phyloP scores from a whole-genome alignment of 108 stramenopile genomes.

The Cylindrotheca closterium region DNA sequence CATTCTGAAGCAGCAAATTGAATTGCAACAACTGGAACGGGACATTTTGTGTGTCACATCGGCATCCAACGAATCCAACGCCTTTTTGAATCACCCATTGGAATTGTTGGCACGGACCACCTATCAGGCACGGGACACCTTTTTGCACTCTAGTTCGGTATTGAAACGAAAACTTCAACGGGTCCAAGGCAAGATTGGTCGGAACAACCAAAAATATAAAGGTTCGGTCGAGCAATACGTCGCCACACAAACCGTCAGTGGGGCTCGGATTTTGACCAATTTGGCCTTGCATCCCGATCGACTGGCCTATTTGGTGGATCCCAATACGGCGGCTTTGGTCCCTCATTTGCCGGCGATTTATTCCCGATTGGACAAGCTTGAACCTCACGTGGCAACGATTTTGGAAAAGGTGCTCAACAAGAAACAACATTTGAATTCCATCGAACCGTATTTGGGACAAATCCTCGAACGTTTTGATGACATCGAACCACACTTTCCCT shows the following conservation, averaged over 20 bases:
- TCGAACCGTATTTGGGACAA: constrained; percentile 63
- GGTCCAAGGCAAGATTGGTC: constrained; percentile 39
- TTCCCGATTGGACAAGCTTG: constrained; percentile 55
- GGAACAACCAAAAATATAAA: constrained; percentile 45
- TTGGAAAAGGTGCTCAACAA: constrained; percentile 66
- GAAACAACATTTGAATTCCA: constrained; percentile 54
- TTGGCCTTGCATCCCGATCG: constrained; percentile 46
- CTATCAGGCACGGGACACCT: constrained; percentile 37
- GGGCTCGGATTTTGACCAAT: constrained; percentile 44
- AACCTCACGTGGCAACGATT: constrained; percentile 59
- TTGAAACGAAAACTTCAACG: constrained; percentile 56
- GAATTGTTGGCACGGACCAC: constrained; percentile 20
- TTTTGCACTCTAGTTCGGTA: constrained; percentile 41
- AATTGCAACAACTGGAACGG: constrained; percentile 58
- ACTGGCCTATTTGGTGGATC: constrained; percentile 57
- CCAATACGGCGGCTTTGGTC: constrained; percentile 57
- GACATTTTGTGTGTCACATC: constrained; percentile 45
- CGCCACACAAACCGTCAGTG: constrained; percentile 44
- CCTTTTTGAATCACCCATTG: constrained; percentile 28
- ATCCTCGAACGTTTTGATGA: constrained; percentile 66
- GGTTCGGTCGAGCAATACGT: constrained; percentile 49
- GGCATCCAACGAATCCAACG: constrained; percentile 27
- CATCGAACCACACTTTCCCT: constrained; percentile 75
- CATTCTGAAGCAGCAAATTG: constrained; percentile 52
- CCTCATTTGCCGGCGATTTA: constrained; percentile 66